Evolutionary conservation across 495 filamentous ascomycete species (phyloP).

Genomic region (Lepraria neglecta): DNA sequence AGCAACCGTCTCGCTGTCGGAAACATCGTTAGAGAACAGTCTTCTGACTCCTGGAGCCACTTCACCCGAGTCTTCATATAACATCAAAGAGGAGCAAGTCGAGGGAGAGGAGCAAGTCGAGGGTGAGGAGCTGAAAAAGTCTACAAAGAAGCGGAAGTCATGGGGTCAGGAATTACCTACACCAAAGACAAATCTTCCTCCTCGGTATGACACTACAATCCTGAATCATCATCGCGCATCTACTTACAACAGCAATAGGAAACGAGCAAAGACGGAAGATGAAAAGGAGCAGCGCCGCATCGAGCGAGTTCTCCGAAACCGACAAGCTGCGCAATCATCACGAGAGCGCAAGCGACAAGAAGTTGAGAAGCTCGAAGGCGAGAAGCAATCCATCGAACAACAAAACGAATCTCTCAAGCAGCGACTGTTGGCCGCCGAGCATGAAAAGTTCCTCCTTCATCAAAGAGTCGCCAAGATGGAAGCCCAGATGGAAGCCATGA

Average conservation of each 20-base stretch:
- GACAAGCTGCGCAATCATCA: conserved; percentile 90
- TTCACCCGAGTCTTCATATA: conserved; percentile 20
- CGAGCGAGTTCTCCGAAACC: conserved; percentile 93
- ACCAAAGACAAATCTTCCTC: conserved; percentile 94
- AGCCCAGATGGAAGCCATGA: conserved; percentile 44
- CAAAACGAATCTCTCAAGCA: conserved; percentile 66
- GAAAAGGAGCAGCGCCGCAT: conserved; percentile 98
- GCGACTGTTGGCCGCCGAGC: conserved; percentile 56
- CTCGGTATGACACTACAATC: conserved; percentile 56
- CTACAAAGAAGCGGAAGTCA: conserved; percentile 92
- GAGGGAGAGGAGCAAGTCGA: conserved; percentile 37
- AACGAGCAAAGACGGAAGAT: conserved; percentile 97
- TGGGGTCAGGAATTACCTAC: conserved; percentile 97
- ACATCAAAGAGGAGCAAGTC: conserved; percentile 29
- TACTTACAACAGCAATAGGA: conserved; percentile 45
- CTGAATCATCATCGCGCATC: conserved; percentile 13
- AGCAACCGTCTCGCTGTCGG: conserved; percentile 47
- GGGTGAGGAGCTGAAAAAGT: conserved; percentile 60
- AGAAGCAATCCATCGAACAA: conserved; percentile 59
- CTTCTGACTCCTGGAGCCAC: conserved; percentile 24
- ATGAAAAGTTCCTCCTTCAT: conserved; percentile 57
- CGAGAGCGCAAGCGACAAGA: conserved; percentile 92
- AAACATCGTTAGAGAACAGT: conserved; percentile 38
- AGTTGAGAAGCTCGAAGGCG: conserved; percentile 78
- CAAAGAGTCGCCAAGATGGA: conserved; percentile 59